These are phyloP conservation scores for Vaccinium corymbosum DNA, from an alignment of 148 eudicot genomes.

Conservation along the genomic window DNA sequence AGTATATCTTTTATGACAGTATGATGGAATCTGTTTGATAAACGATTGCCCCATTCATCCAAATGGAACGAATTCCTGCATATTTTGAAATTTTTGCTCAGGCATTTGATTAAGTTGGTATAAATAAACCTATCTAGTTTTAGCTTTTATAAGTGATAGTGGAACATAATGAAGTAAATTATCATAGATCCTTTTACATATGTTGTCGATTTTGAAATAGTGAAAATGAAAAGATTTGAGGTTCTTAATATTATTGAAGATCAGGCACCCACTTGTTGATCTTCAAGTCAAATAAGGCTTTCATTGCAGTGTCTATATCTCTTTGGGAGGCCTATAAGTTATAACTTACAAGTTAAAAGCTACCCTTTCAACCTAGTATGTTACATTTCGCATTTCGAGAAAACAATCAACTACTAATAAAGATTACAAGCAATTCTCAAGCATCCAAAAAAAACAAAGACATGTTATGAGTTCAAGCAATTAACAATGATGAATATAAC, in stretches of 20 bases:
- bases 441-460: neutral
- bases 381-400: neutral
- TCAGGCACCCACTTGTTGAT: neutral
- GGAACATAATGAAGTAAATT: no score
- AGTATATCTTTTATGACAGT: no score
- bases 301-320: neutral
- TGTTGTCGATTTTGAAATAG: neutral
- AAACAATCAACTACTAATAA: neutral
- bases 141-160: no score
- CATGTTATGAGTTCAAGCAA: neutral
- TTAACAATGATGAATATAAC: no score
- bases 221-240: neutral
- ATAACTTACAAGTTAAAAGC: neutral
- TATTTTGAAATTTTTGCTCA: no score
- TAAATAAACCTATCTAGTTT: no score
- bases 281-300: neutral
- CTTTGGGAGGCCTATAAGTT: neutral
- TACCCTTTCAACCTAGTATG: neutral
- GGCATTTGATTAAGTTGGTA: no score
- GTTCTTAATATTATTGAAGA: neutral
- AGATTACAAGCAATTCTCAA: neutral
- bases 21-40: no score
- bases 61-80: no score
- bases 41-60: no score
- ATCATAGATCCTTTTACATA: neutral